phyloP scores from a whole-genome alignment of 2,329 filamentous ascomycete species.

The Fonsecaea pugnacius region DNA sequence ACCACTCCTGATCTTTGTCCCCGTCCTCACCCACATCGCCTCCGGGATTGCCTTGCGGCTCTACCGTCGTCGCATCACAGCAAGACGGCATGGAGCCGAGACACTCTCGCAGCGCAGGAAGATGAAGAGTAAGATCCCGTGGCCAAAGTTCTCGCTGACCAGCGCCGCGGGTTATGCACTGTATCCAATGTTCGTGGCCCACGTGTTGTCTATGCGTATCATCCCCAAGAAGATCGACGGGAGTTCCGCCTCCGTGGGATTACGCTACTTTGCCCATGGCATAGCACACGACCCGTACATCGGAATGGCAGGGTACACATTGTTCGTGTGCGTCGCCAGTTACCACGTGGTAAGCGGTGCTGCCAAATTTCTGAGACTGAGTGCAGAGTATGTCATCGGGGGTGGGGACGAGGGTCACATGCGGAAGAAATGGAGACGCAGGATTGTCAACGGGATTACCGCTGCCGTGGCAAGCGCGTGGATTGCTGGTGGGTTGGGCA shows the following conservation, averaged over 20 bases:
- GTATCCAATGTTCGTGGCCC: slow-evolving; percentile 67
- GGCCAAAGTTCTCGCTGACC: slow-evolving; percentile 74
- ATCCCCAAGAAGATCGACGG: slow-evolving; percentile 78
- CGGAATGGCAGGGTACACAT: slow-evolving; percentile 70
- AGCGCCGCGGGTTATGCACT: slow-evolving; percentile 74
- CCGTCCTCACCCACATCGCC: slow-evolving; percentile 74
- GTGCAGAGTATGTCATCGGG: slow-evolving; percentile 60
- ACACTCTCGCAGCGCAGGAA: slow-evolving; percentile 55
- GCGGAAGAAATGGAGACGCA: slow-evolving; percentile 67
- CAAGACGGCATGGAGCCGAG: slow-evolving; percentile 74
- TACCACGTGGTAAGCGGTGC: slow-evolving; percentile 84
- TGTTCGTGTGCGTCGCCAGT: slow-evolving; percentile 68
- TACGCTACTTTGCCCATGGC: slow-evolving; percentile 83
- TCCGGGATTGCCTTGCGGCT: slow-evolving; percentile 79
- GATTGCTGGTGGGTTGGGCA: slow-evolving; percentile 78
- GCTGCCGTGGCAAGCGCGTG: slow-evolving; percentile 67
- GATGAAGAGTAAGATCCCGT: slow-evolving; percentile 50
- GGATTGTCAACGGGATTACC: slow-evolving; percentile 69
- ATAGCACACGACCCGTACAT: slow-evolving; percentile 72
- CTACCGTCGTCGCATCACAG: slow-evolving; percentile 71
- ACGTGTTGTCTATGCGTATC: slow-evolving; percentile 75
- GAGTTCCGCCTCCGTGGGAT: slow-evolving; percentile 80
- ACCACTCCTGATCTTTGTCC: slow-evolving; percentile 75
- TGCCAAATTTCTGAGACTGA: slow-evolving; percentile 76
- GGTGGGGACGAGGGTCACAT: slow-evolving; percentile 46